Base-by-base conservation (phyloP, 2,329 filamentous ascomycete genomes). In the Nemania sp. region DNA sequence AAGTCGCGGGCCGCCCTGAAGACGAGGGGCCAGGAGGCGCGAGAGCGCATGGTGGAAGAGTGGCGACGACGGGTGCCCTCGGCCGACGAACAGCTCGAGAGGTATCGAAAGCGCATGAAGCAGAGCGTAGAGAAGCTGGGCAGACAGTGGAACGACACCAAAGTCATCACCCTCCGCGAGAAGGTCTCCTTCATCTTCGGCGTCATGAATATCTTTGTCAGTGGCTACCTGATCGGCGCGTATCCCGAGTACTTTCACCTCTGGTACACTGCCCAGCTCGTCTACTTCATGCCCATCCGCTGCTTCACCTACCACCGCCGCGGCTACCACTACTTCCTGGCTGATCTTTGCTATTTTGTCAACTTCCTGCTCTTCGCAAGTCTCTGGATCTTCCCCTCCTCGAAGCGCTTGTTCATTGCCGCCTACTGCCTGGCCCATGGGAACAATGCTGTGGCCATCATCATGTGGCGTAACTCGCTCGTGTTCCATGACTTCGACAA, bases 401-500 rank as follows among this genome's bases (percentile, higher is more conserved):
- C 94, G 13, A 97, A 97, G 80, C 90, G 95, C 52, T 87, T 99
- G 18, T 94, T 99, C 80, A 96, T 97, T 72, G 90, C 93, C 73
- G 91, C 93, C 0, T 99, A 94, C 80, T 98, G 96, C 76, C 85
- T 99, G 38, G 93, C 94, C 10, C 97, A 93, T 77, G 96, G 96
- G 70, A 99, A 99, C 81, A 99, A 99, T 78, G 96, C 96, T 22
- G 90, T 98, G 54, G 96, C 96, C 13, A 98, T 99, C 79, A 94
- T 96, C 78, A 96, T 99, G 94, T 99, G 96, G 96, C 90, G 96
- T 71, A 99, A 99, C 80, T 98, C 94, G 35, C 88, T 99, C 77
- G 96, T 99, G 54, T 99, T 99, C 80, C 96, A 99, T 84, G 97
- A 93, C 77, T 90, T 99, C 81, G 96, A 99, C 85, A 99, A 99